Base-by-base conservation (phyloP, 345 rosid species). In the Heritiera fomes region DNA sequence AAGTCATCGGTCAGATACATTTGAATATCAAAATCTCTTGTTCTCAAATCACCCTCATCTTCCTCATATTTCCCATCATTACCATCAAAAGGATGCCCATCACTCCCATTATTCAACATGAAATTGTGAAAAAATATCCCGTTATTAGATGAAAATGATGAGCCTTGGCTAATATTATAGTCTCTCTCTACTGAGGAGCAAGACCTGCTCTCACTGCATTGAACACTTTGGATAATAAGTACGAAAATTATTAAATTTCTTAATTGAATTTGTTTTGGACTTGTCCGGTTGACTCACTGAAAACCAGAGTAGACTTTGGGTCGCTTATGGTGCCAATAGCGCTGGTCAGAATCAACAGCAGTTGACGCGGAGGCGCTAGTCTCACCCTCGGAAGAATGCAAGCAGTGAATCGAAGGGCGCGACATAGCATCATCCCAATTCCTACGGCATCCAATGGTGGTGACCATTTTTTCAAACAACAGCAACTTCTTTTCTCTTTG, bases 1-100 rank as follows among this genome's bases (percentile, higher is more conserved):
- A 96, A 82, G 78, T 96, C 99, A 80, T 96, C 98, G 1, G 98
- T 91, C 75, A 96, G 93, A 90, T 96, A 98, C 91, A 96, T 94
- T 72, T 87, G 91, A 74, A 91, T 85, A 83, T 90, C 93, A 8
- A 78, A 79, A 77, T 89, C 91, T 73, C 91, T 97, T 0, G 83
- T 7, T 58, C 85, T 88, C 52, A 88, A 75, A 79, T 78, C 87
- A 77, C 67, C 83, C 73, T 82, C 91, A 77, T 87, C 86, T 58
- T 84, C 86, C 56, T 84, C 88, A 63, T 86, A 92, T 65, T 83
- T 88, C 49, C 77, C 89, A 47, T 87, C 85, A 49, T 47, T 58
- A 47, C 82, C 52, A 56, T 78, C 87, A 15, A 85, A 50, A 32
- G 80, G 75, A 78, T 61, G 86, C 46, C 81, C 94, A 70, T 85